phyloP scores from a whole-genome alignment of 805 yeast genomes.

The Metschnikowia santaceciliae region DNA sequence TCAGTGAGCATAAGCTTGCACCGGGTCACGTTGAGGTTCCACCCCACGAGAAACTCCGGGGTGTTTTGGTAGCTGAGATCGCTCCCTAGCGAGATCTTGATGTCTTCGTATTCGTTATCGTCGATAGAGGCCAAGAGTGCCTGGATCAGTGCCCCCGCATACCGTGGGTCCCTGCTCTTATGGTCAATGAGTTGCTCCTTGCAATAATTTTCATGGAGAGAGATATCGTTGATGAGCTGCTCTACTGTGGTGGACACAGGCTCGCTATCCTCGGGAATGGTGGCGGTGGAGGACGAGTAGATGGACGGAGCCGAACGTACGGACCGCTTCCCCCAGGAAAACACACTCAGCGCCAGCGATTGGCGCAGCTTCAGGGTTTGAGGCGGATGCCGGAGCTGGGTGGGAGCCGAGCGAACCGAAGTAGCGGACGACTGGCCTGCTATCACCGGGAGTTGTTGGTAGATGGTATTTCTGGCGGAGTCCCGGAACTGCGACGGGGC shows the following conservation, averaged over 20 bases:
- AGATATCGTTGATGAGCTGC: slow-evolving; percentile 41
- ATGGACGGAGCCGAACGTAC: slow-evolving; percentile 43
- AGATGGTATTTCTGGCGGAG: slow-evolving; percentile 41
- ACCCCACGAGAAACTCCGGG: slow-evolving; percentile 44
- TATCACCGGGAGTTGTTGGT: slow-evolving; percentile 33
- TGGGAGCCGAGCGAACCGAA: slow-evolving; percentile 40
- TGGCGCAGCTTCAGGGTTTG: slow-evolving; percentile 24
- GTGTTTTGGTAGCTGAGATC: slow-evolving; percentile 34
- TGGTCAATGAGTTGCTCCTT: slow-evolving; percentile 15
- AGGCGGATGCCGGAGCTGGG: slow-evolving; percentile 22
- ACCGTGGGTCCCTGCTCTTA: slow-evolving; percentile 3
- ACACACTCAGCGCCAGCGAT: slow-evolving; percentile 37
- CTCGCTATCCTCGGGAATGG: slow-evolving; percentile 43
- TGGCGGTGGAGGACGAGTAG: slow-evolving; percentile 39
- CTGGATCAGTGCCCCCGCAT: background rate
- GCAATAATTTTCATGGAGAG: slow-evolving; percentile 32
- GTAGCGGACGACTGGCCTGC: slow-evolving; percentile 24
- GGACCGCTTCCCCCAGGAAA: slow-evolving; percentile 33
- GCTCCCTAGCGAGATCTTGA: slow-evolving; percentile 39
- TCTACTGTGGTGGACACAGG: slow-evolving; percentile 41
- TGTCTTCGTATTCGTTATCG: slow-evolving; percentile 25
- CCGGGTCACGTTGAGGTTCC: slow-evolving; percentile 51
- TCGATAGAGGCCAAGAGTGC: slow-evolving; percentile 3
- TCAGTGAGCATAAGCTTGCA: slow-evolving; percentile 42
- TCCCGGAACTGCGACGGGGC: slow-evolving; percentile 41